Conservation (phyloP, 352 stramenopile genomes). For the Phytophthora sp. region DNA sequence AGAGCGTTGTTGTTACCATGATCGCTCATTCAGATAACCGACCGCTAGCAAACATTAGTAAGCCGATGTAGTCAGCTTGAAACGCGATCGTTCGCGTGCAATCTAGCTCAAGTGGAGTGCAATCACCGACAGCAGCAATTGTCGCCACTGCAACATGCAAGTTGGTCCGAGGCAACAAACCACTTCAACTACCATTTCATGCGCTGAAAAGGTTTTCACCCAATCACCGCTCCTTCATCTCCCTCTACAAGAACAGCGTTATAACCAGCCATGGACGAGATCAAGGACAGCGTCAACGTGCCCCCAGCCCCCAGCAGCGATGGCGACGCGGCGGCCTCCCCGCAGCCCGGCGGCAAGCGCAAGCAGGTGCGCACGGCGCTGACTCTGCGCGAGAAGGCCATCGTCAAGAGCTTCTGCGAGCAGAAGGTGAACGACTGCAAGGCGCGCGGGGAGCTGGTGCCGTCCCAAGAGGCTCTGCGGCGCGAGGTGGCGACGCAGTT, state of each 20-base stretch:
- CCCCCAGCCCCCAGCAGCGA: neutral
- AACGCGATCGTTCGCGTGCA: no score
- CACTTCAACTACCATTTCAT: neutral
- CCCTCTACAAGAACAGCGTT: conserved; percentile 32
- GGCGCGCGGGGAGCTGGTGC: conserved; percentile 51
- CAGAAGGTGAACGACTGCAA: conserved; percentile 67
- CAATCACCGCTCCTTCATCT: conserved; percentile 10
- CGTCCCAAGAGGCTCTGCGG: conserved; percentile 67
- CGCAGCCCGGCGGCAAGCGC: conserved; percentile 17
- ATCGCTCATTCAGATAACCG: no score
- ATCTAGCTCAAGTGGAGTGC: no score
- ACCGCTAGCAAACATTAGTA: no score
- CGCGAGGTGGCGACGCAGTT: conserved; percentile 60
- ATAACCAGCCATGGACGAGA: conserved; percentile 7
- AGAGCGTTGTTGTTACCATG: no score
- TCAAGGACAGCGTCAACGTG: neutral
- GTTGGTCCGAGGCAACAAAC: no score
- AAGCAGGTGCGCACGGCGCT: conserved; percentile 53
- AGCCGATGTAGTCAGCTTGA: no score
- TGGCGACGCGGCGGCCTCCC: neutral
- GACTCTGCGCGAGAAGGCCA: conserved; percentile 73
- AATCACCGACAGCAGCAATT: no score
- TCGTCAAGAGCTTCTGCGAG: conserved; percentile 83
- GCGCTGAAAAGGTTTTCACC: neutral
- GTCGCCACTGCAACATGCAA: no score